phyloP scores from a whole-genome alignment of 306 rosid species.

The Cucurbita maxima region DNA sequence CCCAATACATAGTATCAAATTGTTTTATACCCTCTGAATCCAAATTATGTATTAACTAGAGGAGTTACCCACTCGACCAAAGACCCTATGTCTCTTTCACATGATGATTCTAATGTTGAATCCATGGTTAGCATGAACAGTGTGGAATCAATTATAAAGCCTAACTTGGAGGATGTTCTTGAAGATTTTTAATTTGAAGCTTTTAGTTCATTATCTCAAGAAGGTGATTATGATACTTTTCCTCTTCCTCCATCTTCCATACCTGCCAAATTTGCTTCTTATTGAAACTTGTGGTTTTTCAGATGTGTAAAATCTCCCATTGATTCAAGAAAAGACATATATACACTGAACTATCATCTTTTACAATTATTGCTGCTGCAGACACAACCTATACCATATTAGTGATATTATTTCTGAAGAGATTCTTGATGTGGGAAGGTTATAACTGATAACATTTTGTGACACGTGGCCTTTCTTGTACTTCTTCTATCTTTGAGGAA shows the following conservation, averaged over 20 bases:
- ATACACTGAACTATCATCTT: constrained; percentile 29
- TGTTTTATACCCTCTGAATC: not conserved
- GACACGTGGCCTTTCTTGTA: constrained; percentile 63
- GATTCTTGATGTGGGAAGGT: constrained; percentile 68
- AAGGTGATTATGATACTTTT: not conserved
- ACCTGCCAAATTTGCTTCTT: not conserved
- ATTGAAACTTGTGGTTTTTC: not conserved
- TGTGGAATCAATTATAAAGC: not conserved
- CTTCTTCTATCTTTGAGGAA: constrained; percentile 64
- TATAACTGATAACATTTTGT: constrained; percentile 65
- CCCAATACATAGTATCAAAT: not conserved
- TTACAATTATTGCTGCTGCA: constrained; percentile 45
- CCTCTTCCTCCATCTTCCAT: not conserved
- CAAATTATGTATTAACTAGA: not conserved
- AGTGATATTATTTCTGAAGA: constrained; percentile 85
- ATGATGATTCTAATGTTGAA: not conserved
- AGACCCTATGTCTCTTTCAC: not conserved
- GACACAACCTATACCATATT: constrained; percentile 81
- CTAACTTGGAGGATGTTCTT: not conserved
- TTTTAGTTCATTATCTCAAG: not conserved
- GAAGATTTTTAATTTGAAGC: not conserved
- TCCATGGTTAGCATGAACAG: not conserved
- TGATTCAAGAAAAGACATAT: too few relatives aligned
- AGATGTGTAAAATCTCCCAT: too few relatives aligned
- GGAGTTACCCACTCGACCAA: not conserved